phyloP scores from a whole-genome alignment of 768 basidiomycete genomes.

The Phlegmacium glaucopus region DNA sequence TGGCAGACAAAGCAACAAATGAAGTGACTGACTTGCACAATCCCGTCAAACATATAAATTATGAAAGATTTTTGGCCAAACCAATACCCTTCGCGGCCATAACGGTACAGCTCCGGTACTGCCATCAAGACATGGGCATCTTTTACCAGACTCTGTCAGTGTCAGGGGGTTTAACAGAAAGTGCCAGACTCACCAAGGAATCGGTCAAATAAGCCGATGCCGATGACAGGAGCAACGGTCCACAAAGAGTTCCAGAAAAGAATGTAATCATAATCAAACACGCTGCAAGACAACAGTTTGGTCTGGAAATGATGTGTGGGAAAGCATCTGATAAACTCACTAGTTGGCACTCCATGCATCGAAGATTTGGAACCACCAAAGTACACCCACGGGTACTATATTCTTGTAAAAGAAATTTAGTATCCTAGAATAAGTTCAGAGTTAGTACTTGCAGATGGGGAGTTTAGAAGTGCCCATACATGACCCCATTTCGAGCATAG shows the following conservation, averaged over 20 bases:
- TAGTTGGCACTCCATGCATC: constrained; percentile 91
- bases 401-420: constrained; percentile 99
- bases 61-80: constrained; percentile 71
- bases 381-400: constrained; percentile 84
- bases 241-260: constrained; percentile 99
- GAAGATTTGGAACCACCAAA: constrained; percentile 99
- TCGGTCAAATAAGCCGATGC: constrained; percentile 92
- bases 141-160: constrained; percentile 16
- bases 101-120: constrained; percentile 86
- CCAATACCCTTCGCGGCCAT: constrained; percentile 76
- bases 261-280: constrained; percentile 88
- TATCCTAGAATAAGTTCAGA: constrained; percentile 50
- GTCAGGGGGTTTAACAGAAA: not conserved
- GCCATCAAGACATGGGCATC: constrained; percentile 86
- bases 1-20: not conserved
- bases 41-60: constrained; percentile 79
- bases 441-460: not conserved
- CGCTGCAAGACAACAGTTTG: constrained; percentile 31
- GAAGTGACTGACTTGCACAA: constrained; percentile 59
- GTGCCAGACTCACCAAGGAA: constrained; percentile 57
- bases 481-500: constrained; percentile 91
- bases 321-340: not conserved
- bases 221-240: constrained; percentile 89
- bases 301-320: not conserved
- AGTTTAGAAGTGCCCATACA: constrained; percentile 50